phyloP scores from a whole-genome alignment of 2,329 filamentous ascomycete species.

The Aspergillus cejpii region DNA sequence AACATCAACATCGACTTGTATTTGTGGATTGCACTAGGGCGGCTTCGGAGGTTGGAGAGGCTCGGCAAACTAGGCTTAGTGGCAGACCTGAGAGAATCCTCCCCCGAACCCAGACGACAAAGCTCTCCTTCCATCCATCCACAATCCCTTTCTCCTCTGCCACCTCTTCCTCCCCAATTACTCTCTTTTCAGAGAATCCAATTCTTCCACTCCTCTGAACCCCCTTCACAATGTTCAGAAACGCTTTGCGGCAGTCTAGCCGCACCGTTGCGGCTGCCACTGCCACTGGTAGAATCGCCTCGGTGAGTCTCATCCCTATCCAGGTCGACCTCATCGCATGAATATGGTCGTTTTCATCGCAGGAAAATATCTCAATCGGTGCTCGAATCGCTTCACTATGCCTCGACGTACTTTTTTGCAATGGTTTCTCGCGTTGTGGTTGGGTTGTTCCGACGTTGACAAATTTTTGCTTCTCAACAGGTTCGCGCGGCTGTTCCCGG shows the following conservation, averaged over 20 bases:
- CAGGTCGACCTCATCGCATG: slow-evolving; percentile 32
- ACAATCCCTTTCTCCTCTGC: slow-evolving; percentile 39
- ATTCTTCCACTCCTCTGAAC: slow-evolving; percentile 41
- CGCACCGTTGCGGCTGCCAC: slow-evolving; percentile 91
- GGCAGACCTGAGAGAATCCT: slow-evolving; percentile 37
- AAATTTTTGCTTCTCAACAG: slow-evolving; percentile 50
- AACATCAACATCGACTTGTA: not conserved
- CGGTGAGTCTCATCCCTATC: slow-evolving; percentile 67
- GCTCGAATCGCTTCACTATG: slow-evolving; percentile 20
- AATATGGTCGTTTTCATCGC: slow-evolving; percentile 29
- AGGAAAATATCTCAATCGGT: slow-evolving; percentile 29
- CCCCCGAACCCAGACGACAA: slow-evolving; percentile 37
- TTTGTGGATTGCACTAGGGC: slow-evolving; percentile 29
- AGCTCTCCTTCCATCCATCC: slow-evolving; percentile 40
- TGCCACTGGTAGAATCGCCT: slow-evolving; percentile 83
- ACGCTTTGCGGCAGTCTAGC: slow-evolving; percentile 93
- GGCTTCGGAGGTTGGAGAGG: slow-evolving; percentile 34
- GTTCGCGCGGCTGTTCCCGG: slow-evolving; percentile 78
- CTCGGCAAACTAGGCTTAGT: slow-evolving; percentile 38
- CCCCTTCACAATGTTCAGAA: slow-evolving; percentile 79
- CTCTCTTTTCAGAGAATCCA: slow-evolving; percentile 38
- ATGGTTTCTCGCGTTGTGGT: slow-evolving; percentile 19
- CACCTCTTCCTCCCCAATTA: slow-evolving; percentile 37
- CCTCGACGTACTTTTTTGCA: slow-evolving; percentile 19
- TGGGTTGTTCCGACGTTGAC: slow-evolving; percentile 46